These are phyloP conservation scores for Basipetospora chlamydospora DNA, from an alignment of 2,329 filamentous ascomycete genomes.

Conservation along the genomic window DNA sequence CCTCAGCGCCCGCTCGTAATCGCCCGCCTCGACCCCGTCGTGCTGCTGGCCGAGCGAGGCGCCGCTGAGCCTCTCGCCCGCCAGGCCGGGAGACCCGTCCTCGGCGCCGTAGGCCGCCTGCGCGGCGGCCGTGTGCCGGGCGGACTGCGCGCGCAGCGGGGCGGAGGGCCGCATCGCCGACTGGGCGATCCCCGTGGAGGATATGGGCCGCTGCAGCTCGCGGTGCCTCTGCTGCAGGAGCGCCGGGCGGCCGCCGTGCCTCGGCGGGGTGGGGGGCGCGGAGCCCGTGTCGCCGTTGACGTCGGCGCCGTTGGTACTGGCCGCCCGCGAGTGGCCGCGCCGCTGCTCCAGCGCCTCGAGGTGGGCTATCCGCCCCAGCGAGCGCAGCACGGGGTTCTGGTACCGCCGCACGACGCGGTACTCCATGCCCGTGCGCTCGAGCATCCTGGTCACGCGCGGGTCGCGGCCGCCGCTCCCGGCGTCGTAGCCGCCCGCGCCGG, in stretches of 20 bases:
- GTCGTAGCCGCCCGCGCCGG: slow-evolving; percentile 33
- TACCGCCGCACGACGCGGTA: slow-evolving; percentile 61
- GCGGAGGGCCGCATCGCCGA: background rate
- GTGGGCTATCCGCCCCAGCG: slow-evolving; percentile 29
- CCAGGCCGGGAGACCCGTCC: background rate
- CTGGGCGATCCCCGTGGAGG: slow-evolving; percentile 11
- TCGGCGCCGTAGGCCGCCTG: slow-evolving; percentile 32
- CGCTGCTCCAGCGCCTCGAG: no score
- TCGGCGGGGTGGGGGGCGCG: slow-evolving; percentile 10
- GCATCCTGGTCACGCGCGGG: slow-evolving; percentile 47
- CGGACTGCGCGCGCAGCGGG: slow-evolving; percentile 23
- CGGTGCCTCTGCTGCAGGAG: slow-evolving; percentile 31
- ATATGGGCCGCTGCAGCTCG: slow-evolving; percentile 18
- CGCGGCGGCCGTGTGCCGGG: slow-evolving; percentile 6
- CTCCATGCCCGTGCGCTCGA: slow-evolving; percentile 57
- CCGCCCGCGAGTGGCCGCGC: background rate
- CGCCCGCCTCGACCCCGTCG: slow-evolving; percentile 33
- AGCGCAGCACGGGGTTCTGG: slow-evolving; percentile 54
- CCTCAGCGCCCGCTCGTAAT: no score
- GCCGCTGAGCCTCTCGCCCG: slow-evolving; percentile 22
- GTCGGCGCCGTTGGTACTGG: background rate
- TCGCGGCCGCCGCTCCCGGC: slow-evolving; percentile 35
- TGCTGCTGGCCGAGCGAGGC: slow-evolving; percentile 17
- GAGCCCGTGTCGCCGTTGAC: slow-evolving; percentile 3
- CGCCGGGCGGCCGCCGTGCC: background rate